Evolutionary conservation across 176 grass and related monocot genomes (phyloP).

Genomic region (Lolium perenne): DNA sequence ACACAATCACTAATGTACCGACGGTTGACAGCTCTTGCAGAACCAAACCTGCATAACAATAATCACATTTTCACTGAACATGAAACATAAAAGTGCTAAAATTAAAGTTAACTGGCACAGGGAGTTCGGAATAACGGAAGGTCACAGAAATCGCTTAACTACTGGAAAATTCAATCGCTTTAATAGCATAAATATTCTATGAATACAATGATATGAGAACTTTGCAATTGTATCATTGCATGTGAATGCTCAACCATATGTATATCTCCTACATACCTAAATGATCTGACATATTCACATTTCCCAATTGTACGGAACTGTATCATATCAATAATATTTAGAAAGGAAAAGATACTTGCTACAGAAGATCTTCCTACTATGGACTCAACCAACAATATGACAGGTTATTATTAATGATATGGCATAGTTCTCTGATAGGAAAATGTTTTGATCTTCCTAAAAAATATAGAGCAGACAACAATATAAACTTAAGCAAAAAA

Average conservation of each 20-base stretch:
- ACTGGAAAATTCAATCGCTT: background rate
- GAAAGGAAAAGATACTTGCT: constrained; percentile 2
- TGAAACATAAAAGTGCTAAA: constrained; percentile 14
- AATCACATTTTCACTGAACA: constrained; percentile 27
- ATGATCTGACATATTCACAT: background rate
- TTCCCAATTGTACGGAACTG: background rate
- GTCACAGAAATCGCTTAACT: background rate
- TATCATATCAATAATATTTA: background rate
- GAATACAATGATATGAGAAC: background rate
- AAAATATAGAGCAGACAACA: constrained; percentile 20
- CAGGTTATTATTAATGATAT: background rate
- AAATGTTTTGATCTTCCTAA: background rate
- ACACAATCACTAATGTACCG: constrained; percentile 99
- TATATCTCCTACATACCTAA: constrained; percentile 9
- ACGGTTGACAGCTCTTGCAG: constrained; percentile 94
- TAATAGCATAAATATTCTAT: background rate
- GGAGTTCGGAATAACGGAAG: constrained; percentile 4
- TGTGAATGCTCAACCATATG: background rate
- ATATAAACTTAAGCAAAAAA: constrained; percentile 15
- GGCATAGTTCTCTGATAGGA: background rate
- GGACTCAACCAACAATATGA: background rate
- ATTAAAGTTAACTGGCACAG: constrained; percentile 5
- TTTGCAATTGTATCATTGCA: constrained; percentile 11
- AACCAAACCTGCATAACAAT: constrained; percentile 70
- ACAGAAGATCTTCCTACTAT: constrained; percentile 4